Base-by-base conservation (phyloP, 176 grass and related monocot genomes). In the Panicum miliaceum region DNA sequence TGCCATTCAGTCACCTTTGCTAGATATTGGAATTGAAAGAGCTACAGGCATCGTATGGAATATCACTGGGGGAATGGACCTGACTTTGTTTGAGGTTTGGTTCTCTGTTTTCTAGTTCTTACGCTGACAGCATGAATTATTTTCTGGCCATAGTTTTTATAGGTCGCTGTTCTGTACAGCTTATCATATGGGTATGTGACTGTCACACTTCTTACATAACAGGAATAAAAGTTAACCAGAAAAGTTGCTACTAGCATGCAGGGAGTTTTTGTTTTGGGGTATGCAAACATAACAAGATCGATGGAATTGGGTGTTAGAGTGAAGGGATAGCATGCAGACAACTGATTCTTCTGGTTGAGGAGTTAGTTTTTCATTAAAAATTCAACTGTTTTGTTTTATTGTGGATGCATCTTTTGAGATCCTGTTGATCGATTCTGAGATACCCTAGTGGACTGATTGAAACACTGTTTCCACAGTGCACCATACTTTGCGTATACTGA, bases 11-110 rank as follows among this genome's bases (percentile, higher is more conserved):
- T 97, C 94, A 2, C 94, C 94, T 59, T 79, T 97, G 43, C 91
- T 97, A 65, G 94, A 97, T 86, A 94, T 97, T 90, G 94, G 94
- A 86, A 97, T 97, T 64, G 94, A 97, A 75, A 91, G 94, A 81
- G 94, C 94, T 67, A 97, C 91, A 65, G 94, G 94, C 56, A 97
- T 97, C 36, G 94, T 97, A 77, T 97, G 94, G 94, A 97, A 97
- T 83, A 97, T 97, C 71, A 97, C 94, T 36, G 94, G 94, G 15
- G 94, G 94, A 81, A 84, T 27, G 82, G 94, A 97, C 75, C 40
- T 97, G 71, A 94, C 94, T 80, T 88, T 97, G 66, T 97, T 90
- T 86, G 94, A 97, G 94, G 94, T 97, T 75, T 46, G 82, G 15
- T 83, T 19, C 47, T 88, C 47, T 87, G 41, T 68, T 83, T 87